Conservation (phyloP, 345 rosid genomes). For the Salix suchowensis region DNA sequence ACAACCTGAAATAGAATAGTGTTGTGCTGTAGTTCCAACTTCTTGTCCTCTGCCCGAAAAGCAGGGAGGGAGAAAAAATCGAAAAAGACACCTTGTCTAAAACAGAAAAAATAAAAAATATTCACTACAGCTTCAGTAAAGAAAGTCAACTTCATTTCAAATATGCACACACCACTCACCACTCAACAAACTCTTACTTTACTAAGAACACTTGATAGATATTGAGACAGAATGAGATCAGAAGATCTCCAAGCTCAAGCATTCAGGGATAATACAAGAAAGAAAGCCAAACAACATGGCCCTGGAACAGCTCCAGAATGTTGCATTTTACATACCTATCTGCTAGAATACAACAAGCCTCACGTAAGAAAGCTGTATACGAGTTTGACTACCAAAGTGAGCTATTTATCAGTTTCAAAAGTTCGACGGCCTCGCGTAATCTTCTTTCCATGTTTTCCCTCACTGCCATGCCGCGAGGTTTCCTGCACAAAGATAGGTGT, state of each 20-base stretch:
- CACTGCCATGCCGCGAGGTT: conserved; percentile 26
- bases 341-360: not conserved
- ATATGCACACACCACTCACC: not conserved
- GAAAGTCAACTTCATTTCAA: not conserved
- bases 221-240: not conserved
- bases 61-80: not conserved
- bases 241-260: not conserved
- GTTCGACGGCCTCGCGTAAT: conserved; percentile 49
- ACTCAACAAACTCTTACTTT: not conserved
- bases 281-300: not conserved
- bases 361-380: not conserved
- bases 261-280: not conserved
- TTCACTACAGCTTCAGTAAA: not conserved
- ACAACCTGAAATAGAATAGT: no score
- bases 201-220: no score
- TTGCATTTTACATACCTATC: not conserved
- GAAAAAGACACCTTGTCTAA: no score
- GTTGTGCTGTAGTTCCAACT: not conserved
- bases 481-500: conserved; percentile 36
- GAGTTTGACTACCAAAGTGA: not conserved
- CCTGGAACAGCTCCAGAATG: not conserved
- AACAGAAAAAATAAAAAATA: no score
- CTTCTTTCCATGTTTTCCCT: conserved; percentile 62
- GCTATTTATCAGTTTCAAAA: conserved; percentile 38
- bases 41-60: not conserved